Evolutionary conservation across 495 filamentous ascomycete species (phyloP).

Genomic region (Aspergillus wentii): DNA sequence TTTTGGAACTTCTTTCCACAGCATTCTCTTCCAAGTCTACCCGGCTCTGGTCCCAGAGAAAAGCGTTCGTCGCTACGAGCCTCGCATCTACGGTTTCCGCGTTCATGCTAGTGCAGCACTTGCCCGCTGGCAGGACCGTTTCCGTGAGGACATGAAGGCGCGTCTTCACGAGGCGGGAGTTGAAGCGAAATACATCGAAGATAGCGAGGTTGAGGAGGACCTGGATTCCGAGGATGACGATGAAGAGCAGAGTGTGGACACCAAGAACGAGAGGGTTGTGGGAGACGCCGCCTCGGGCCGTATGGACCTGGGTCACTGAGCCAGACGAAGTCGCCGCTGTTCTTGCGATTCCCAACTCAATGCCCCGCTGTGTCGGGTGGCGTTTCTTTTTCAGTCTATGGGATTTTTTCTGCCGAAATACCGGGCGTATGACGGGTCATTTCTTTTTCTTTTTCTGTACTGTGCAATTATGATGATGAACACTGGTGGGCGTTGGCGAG

Average conservation of each 20-base stretch:
- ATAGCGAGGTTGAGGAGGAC: slow-evolving; percentile 47
- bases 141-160: slow-evolving; percentile 72
- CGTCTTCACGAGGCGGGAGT: slow-evolving; percentile 53
- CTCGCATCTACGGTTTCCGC: slow-evolving; percentile 88
- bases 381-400: slow-evolving; percentile 1
- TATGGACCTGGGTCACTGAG: slow-evolving; percentile 40
- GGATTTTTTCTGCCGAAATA: slow-evolving; percentile 4
- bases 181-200: slow-evolving; percentile 52
- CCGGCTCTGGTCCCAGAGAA: slow-evolving; percentile 83
- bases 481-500: slow-evolving; percentile 23
- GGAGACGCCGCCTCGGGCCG: slow-evolving; percentile 39
- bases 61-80: slow-evolving; percentile 78
- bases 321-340: slow-evolving; percentile 2
- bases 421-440: slow-evolving; percentile 28
- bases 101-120: slow-evolving; percentile 87
- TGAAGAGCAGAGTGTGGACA: slow-evolving; percentile 20
- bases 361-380: too few species aligned
- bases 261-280: slow-evolving; percentile 24
- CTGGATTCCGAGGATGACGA: slow-evolving; percentile 46
- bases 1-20: slow-evolving; percentile 96
- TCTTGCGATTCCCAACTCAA: too few species aligned
- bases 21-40: slow-evolving; percentile 98
- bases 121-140: slow-evolving; percentile 81
- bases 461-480: slow-evolving; percentile 20
- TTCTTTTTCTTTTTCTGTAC: slow-evolving; percentile 16